Evolutionary conservation across 2,329 filamentous ascomycete genomes (phyloP).

Genomic region (Tolypocladium inflatum): DNA sequence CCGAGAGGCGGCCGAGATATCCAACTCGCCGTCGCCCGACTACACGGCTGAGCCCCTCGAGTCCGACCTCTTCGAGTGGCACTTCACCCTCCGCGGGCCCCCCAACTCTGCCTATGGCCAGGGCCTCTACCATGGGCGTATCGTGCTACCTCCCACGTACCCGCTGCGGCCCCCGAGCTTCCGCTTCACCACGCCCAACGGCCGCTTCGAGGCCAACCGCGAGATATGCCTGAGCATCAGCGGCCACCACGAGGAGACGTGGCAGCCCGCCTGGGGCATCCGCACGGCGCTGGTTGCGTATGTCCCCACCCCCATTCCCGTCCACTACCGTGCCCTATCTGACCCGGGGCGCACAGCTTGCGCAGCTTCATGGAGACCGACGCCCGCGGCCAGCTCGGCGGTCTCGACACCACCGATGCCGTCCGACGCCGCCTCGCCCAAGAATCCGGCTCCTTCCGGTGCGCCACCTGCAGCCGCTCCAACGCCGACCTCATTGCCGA

Average conservation of each 20-base stretch:
- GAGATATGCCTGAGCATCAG: constrained; percentile 94
- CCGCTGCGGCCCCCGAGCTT: constrained; percentile 90
- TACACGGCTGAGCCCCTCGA: constrained; percentile 81
- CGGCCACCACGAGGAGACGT: constrained; percentile 95
- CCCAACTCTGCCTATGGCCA: constrained; percentile 68
- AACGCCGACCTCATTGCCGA: constrained; percentile 69
- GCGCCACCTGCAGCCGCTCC: constrained; percentile 57
- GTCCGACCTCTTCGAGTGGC: constrained; percentile 92
- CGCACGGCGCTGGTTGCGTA: constrained; percentile 70
- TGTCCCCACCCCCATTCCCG: constrained; percentile 2
- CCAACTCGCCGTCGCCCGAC: constrained; percentile 69
- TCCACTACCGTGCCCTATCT: not conserved
- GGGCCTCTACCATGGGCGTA: constrained; percentile 92
- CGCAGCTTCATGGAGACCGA: constrained; percentile 91
- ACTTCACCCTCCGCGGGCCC: constrained; percentile 91
- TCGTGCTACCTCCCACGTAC: constrained; percentile 81
- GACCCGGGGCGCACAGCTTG: constrained; percentile 32
- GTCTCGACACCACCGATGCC: constrained; percentile 64
- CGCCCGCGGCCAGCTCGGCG: constrained; percentile 79
- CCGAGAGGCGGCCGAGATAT: constrained; percentile 84
- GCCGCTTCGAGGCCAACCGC: constrained; percentile 90
- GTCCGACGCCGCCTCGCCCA: constrained; percentile 60
- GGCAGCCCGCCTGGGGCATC: constrained; percentile 97
- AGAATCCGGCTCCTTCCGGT: constrained; percentile 58
- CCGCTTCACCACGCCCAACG: constrained; percentile 85